These are phyloP conservation scores for Phylloboletellus chloephorus DNA, from an alignment of 1,284 basidiomycete species.

Conservation along the genomic window DNA sequence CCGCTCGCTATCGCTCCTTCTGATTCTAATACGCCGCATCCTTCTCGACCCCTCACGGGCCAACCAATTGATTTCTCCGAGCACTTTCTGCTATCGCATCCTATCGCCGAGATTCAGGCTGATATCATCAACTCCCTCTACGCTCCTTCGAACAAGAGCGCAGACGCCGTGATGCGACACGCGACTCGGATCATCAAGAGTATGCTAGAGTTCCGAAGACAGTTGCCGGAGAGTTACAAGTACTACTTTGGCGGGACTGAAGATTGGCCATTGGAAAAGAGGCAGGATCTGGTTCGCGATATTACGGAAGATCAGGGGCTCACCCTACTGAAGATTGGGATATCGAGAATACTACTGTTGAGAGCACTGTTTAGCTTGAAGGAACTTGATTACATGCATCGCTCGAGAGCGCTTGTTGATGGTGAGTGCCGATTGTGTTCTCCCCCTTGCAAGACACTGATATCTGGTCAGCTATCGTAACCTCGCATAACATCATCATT, in stretches of 20 bases:
- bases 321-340: constrained; percentile 73
- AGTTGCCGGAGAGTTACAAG: constrained; percentile 63
- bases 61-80: constrained; percentile 49
- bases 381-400: constrained; percentile 56
- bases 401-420: constrained; percentile 66
- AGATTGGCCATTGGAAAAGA: constrained; percentile 62
- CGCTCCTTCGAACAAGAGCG: constrained; percentile 59
- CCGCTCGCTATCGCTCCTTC: constrained; percentile 72
- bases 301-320: constrained; percentile 75
- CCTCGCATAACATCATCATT: constrained; percentile 78
- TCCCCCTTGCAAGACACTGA: constrained; percentile 8
- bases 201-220: constrained; percentile 60
- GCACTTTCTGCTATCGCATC: constrained; percentile 65
- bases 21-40: constrained; percentile 71
- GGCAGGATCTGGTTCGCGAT: constrained; percentile 58
- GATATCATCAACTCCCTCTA: constrained; percentile 82
- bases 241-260: constrained; percentile 67
- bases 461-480: constrained; percentile 57
- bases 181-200: constrained; percentile 71
- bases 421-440: constrained; percentile 40
- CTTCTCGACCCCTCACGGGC: constrained; percentile 44
- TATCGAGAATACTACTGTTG: constrained; percentile 69
- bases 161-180: constrained; percentile 65
- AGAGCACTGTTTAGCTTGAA: constrained; percentile 71
- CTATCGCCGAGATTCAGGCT: constrained; percentile 73